Conservation (phyloP, 1,139 yeast genomes). For the Blastobotrys aristatus region DNA sequence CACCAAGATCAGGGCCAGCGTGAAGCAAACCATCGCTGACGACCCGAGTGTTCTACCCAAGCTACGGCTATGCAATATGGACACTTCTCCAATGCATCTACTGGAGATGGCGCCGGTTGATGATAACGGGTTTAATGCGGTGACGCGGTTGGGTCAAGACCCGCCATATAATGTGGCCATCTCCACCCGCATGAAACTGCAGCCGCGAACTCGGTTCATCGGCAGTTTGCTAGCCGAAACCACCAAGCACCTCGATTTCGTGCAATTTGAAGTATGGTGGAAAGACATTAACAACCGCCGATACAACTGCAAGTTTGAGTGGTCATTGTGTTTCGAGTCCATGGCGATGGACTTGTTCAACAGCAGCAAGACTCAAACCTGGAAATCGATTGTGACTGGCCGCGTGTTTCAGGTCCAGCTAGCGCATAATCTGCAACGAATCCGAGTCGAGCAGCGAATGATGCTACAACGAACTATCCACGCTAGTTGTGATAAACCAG, state of each 20-base stretch:
- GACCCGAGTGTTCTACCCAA: background rate
- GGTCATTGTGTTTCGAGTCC: background rate
- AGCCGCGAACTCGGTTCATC: conserved; percentile 4
- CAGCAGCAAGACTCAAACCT: background rate
- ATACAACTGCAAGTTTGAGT: background rate
- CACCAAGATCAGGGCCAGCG: background rate
- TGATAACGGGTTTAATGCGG: background rate
- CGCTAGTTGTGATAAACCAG: background rate
- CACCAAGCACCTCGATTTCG: background rate
- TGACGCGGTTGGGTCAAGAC: background rate
- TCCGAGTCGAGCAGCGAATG: background rate
- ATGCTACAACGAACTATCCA: background rate
- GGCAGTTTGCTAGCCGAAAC: background rate
- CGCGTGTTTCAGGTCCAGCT: background rate
- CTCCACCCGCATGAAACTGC: background rate
- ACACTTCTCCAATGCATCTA: background rate
- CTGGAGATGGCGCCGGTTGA: background rate
- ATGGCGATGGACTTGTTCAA: conserved; percentile 1
- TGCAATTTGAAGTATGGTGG: background rate
- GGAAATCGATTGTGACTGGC: background rate
- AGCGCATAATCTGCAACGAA: background rate
- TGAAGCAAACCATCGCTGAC: background rate
- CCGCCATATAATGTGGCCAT: background rate
- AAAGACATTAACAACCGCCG: background rate
- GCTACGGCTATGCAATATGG: background rate